These are phyloP conservation scores for Turnera subulata DNA, from an alignment of 345 rosid genomes.

Conservation along the genomic window DNA sequence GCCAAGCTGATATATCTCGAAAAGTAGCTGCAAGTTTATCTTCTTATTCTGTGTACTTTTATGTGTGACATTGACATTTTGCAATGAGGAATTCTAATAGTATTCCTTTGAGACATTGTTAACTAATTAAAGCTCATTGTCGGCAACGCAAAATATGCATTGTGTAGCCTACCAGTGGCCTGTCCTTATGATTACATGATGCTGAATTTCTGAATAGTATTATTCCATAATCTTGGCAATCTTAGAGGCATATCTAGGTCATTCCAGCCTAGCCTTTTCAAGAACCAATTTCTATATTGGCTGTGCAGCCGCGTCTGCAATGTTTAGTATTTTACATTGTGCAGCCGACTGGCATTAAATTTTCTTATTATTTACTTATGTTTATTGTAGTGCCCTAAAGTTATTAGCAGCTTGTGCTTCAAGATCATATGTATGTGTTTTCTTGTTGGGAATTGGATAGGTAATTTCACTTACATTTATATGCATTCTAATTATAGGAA, in stretches of 20 bases:
- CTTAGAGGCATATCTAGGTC: constrained; percentile 4
- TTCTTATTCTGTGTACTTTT: not conserved
- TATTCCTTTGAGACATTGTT: constrained; percentile 12
- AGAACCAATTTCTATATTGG: too few species aligned
- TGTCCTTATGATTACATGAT: constrained; percentile 20
- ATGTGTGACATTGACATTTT: constrained; percentile 16
- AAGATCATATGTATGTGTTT: too few species aligned
- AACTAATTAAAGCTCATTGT: constrained; percentile 24
- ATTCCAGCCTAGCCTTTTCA: constrained; percentile 8
- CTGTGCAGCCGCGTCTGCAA: too few species aligned
- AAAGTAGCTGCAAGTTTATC: constrained; percentile 9
- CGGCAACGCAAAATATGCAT: constrained; percentile 16
- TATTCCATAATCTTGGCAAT: constrained; percentile 7
- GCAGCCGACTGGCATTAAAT: too few species aligned
- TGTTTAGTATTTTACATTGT: not conserved
- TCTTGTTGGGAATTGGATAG: too few species aligned
- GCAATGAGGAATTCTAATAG: constrained; percentile 13
- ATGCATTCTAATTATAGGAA: too few species aligned
- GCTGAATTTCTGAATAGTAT: constrained; percentile 10
- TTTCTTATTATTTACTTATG: too few species aligned
- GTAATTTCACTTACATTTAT: too few species aligned
- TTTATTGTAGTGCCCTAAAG: too few species aligned
- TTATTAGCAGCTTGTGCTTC: too few species aligned
- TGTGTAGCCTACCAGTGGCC: constrained; percentile 9
- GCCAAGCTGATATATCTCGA: constrained; percentile 20